Conservation (phyloP, 2,329 filamentous ascomycete genomes). For the Microcera coccophila region DNA sequence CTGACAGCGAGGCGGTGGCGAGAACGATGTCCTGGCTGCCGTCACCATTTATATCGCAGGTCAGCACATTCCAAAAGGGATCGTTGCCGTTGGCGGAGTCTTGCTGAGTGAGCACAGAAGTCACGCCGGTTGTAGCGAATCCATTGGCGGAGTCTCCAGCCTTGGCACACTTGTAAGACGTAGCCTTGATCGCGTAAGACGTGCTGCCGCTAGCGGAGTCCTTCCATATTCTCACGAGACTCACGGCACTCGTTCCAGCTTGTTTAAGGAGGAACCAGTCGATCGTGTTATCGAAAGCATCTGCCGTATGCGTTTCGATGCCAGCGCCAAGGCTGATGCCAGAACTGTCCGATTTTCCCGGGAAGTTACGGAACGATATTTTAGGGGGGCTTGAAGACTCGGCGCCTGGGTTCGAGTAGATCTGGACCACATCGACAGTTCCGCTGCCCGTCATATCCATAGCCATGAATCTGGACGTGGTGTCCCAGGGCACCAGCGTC, state of each 20-base stretch:
- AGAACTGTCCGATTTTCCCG: background rate
- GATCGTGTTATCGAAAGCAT: background rate
- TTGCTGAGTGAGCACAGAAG: background rate
- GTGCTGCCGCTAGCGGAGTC: background rate
- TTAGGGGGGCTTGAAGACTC: too few species aligned
- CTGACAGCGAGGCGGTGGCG: background rate
- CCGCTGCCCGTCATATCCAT: slow-evolving; percentile 1
- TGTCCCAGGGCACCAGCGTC: background rate
- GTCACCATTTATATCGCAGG: slow-evolving; percentile 5
- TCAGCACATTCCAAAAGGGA: background rate
- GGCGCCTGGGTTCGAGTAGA: slow-evolving; percentile 2
- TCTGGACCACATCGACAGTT: slow-evolving; percentile 2
- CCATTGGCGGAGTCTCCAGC: background rate
- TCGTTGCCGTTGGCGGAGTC: background rate
- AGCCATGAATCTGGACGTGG: slow-evolving; percentile 2
- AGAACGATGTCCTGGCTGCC: slow-evolving; percentile 3
- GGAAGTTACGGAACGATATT: slow-evolving; percentile 1
- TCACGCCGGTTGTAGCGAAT: background rate
- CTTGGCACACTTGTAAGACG: background rate
- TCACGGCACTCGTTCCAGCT: background rate
- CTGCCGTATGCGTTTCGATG: background rate
- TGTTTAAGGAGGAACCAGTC: slow-evolving; percentile 1
- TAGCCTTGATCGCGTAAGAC: slow-evolving; percentile 2
- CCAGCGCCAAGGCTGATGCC: background rate
- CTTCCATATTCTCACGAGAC: slow-evolving; percentile 3